Base-by-base conservation (phyloP, 352 stramenopile genomes). In the Phytophthora hybrid region DNA sequence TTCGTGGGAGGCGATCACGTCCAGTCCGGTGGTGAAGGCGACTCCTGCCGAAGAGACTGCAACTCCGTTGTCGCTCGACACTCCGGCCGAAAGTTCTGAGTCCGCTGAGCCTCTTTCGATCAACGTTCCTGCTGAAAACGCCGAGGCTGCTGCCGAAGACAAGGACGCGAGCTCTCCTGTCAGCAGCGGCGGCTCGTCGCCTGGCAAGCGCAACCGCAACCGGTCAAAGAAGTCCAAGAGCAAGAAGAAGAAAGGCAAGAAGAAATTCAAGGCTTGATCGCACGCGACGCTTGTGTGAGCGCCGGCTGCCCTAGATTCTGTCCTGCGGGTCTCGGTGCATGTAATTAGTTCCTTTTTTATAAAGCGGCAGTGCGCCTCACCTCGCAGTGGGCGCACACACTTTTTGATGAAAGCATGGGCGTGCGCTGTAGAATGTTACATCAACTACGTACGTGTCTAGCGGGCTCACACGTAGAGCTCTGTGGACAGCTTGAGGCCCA, bases 221-320 rank as follows among this genome's bases (percentile, higher is more conserved):
- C 73, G 73, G 8, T 74, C 78, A 57, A 85, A 82, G 46, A 93
- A 93, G 74, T 64, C 64, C 70, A 84, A 79, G 67, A 89, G 81
- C 78, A 92, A 91, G 72, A 84, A 80, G 71, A 87, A 85, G 62
- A 89, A 79, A 73, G 49, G 34, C 59, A 81, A 79, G 76, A 91
- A 92, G 34, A 83, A 80, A 65, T 58, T 71, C 59, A 76, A 70
- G 26, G 62, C 58, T 51, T 77, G 55, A 73, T 63, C 58, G 18
- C 41, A 19, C 41, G 49, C 31, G 18, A 19, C 52, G 49, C 49
- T 52, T 19, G 31, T 72, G 65, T 57, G 34, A 65, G 29, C 53
- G 51, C 65, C 29, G 39, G 26, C 46, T 54, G 46, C 60, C 58
- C 55, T 63, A 37, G 55, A 60, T 61, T 62, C 21, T 54, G 37